Evolutionary conservation across 495 filamentous ascomycete species (phyloP).

Genomic region (Achaetomiella virescens): DNA sequence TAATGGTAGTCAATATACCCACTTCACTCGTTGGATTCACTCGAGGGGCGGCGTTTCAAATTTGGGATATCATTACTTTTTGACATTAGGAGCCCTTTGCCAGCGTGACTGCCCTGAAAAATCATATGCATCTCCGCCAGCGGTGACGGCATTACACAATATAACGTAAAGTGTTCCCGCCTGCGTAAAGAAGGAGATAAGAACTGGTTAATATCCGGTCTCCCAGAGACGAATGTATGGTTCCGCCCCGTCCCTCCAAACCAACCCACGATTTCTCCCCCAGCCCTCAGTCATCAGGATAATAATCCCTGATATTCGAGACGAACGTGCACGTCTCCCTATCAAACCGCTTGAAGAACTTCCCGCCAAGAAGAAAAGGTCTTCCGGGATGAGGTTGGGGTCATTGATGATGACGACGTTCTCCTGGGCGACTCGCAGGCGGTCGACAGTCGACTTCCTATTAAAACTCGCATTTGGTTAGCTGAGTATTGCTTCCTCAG

Average conservation of each 20-base stretch:
- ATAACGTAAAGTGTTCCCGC: too few relatives aligned
- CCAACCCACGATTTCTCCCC: too few relatives aligned
- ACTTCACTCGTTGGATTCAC: not conserved
- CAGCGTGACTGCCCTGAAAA: too few relatives aligned
- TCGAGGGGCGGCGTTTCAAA: not conserved
- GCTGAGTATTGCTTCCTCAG: not conserved
- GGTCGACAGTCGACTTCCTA: constrained; percentile 37
- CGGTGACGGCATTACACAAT: too few relatives aligned
- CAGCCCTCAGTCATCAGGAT: constrained; percentile 65
- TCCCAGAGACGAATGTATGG: not conserved
- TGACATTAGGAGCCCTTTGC: not conserved
- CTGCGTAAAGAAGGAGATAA: too few relatives aligned
- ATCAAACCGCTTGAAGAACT: constrained; percentile 88
- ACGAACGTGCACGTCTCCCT: constrained; percentile 58
- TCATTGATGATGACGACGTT: constrained; percentile 64
- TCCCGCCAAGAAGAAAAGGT: constrained; percentile 66
- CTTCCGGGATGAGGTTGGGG: constrained; percentile 35
- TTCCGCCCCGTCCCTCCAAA: not conserved
- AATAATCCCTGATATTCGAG: constrained; percentile 79
- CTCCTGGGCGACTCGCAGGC: constrained; percentile 76
- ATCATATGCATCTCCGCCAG: too few relatives aligned
- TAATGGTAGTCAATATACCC: not conserved
- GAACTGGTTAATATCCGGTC: too few relatives aligned
- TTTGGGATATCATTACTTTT: not conserved
- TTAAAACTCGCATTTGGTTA: not conserved